Conservation (phyloP, 257 asterid species). For the Coffea eugenioides region DNA sequence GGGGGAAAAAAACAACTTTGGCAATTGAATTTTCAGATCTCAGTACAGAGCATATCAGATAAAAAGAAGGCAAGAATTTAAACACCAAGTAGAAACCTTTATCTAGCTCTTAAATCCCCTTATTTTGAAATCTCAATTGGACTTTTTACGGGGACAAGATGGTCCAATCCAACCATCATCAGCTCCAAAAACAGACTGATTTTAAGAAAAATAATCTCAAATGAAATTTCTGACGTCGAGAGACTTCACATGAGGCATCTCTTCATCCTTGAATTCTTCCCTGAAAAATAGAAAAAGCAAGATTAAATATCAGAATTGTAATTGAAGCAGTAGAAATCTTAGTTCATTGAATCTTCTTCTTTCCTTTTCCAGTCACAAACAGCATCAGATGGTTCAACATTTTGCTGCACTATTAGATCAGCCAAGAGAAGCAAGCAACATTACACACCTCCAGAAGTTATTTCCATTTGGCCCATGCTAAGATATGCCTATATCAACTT, state of each 20-base stretch:
- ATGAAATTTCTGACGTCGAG: constrained; percentile 80
- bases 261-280: constrained; percentile 91
- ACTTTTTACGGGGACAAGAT: not conserved
- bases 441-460: not conserved
- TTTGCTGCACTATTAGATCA: not conserved
- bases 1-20: too few relatives aligned
- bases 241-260: constrained; percentile 71
- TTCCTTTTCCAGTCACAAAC: not conserved
- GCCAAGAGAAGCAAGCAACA: not conserved
- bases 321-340: not conserved
- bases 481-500: not conserved
- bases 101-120: not conserved
- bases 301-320: not conserved
- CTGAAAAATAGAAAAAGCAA: constrained; percentile 30
- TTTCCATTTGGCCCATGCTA: not conserved
- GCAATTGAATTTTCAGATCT: too few relatives aligned
- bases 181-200: not conserved
- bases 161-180: not conserved
- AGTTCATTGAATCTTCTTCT: not conserved
- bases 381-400: not conserved
- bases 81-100: not conserved
- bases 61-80: not conserved
- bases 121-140: not conserved
- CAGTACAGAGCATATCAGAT: not conserved
- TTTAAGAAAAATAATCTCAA: constrained; percentile 13